Conservation (phyloP, 1,284 basidiomycete species). For the Grifola frondosa region DNA sequence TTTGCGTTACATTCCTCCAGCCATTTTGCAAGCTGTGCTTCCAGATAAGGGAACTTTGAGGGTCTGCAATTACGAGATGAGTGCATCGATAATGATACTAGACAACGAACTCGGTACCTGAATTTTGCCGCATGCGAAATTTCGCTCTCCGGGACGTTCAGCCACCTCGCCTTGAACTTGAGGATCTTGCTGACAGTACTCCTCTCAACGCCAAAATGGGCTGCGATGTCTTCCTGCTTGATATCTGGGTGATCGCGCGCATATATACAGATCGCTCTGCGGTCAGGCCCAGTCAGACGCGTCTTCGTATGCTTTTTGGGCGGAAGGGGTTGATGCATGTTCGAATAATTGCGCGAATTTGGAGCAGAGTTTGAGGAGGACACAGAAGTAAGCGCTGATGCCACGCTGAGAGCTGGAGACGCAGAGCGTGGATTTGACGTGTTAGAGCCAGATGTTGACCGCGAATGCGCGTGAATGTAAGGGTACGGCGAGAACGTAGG, state of each 20-base stretch:
- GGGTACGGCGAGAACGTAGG: constrained; percentile 22
- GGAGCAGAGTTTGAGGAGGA: constrained; percentile 41
- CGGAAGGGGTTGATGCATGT: constrained; percentile 13
- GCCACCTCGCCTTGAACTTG: constrained; percentile 81
- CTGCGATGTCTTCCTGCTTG: constrained; percentile 81
- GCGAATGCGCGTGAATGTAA: constrained; percentile 38
- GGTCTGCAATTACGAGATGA: no score
- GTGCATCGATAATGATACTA: constrained; percentile 12
- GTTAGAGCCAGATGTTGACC: constrained; percentile 41
- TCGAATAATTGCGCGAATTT: constrained; percentile 35
- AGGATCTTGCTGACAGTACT: constrained; percentile 94
- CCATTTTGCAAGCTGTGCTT: constrained; percentile 41
- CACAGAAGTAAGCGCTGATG: constrained; percentile 51
- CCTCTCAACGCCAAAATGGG: constrained; percentile 76
- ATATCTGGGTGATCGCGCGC: constrained; percentile 61
- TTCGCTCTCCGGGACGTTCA: constrained; percentile 62
- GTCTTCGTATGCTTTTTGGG: constrained; percentile 61
- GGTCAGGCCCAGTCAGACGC: constrained; percentile 70
- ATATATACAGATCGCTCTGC: constrained; percentile 76
- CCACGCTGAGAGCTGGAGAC: constrained; percentile 60
- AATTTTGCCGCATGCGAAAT: constrained; percentile 60
- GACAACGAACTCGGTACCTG: constrained; percentile 50
- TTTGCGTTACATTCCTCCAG: constrained; percentile 51
- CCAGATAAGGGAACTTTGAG: constrained; percentile 1
- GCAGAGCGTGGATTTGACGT: constrained; percentile 49